phyloP scores from a whole-genome alignment of 139 green algal genomes.

The Coelastrella sp. region DNA sequence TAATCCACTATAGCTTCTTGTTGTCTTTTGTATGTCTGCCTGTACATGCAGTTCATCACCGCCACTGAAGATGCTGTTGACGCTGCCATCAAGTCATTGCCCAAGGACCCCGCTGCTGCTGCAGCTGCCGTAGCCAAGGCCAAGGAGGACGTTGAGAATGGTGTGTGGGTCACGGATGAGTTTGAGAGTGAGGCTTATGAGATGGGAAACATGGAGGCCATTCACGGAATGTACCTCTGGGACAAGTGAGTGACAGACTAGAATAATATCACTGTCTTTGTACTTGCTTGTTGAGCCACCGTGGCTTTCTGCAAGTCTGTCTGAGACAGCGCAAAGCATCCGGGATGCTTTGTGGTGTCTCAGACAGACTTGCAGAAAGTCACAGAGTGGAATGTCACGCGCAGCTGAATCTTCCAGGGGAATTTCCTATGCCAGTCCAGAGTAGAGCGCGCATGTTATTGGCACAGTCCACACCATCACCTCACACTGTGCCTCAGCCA shows the following conservation, averaged over 20 bases:
- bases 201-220: conserved; percentile 69
- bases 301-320: no score
- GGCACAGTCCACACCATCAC: not conserved
- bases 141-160: conserved; percentile 49
- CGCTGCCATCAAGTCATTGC: not conserved
- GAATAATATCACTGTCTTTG: no score
- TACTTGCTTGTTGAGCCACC: no score
- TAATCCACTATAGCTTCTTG: not conserved
- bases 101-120: not conserved
- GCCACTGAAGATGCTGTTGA: conserved; percentile 53
- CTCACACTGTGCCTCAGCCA: not conserved
- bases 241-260: conserved; percentile 48
- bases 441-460: no score
- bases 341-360: no score
- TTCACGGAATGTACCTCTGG: conserved; percentile 72
- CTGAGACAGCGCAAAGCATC: no score
- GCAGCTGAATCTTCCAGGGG: no score
- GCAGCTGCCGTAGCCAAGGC: conserved; percentile 17
- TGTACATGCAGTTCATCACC: conserved; percentile 56
- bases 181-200: conserved; percentile 70
- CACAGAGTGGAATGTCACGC: no score
- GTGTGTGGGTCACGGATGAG: conserved; percentile 71
- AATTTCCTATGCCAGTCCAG: no score
- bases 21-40: not conserved
- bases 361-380: no score